Evolutionary conservation across 257 asterid genomes (phyloP).

Genomic region (Voacanga thouarsii): DNA sequence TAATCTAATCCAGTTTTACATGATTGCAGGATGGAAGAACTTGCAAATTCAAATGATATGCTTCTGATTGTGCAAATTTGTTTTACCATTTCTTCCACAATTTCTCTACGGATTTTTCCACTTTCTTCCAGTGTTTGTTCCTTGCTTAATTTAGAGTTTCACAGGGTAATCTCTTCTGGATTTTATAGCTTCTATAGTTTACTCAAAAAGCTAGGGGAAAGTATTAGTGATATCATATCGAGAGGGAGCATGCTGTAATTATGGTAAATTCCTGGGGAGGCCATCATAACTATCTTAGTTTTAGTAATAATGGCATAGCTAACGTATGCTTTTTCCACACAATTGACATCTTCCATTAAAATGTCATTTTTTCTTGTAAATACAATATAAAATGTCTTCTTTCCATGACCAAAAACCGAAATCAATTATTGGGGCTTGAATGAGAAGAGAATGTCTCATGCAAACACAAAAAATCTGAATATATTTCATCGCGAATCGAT

Average conservation of each 20-base stretch:
- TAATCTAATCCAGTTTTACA: not conserved
- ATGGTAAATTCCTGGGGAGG: not conserved
- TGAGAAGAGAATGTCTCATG: not conserved
- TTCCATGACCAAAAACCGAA: not conserved
- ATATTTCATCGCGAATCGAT: not conserved
- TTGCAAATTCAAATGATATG: not conserved
- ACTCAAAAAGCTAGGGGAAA: not conserved
- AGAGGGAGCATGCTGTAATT: not conserved
- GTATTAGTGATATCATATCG: not conserved
- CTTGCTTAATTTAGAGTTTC: not conserved
- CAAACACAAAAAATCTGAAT: not conserved
- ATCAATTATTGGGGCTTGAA: not conserved
- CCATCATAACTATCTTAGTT: not conserved
- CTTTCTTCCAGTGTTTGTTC: not conserved
- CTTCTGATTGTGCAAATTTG: not conserved
- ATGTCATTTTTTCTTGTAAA: not conserved
- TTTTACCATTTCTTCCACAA: not conserved
- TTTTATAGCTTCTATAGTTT: not conserved
- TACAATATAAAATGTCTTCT: too few species aligned
- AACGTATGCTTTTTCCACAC: not conserved
- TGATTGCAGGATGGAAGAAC: not conserved
- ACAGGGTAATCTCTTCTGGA: not conserved
- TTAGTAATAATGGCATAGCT: not conserved
- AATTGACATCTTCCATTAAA: not conserved
- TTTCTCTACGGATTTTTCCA: not conserved